Conservation (phyloP, 495 filamentous ascomycete genomes). For the Achaetomiella virescens region DNA sequence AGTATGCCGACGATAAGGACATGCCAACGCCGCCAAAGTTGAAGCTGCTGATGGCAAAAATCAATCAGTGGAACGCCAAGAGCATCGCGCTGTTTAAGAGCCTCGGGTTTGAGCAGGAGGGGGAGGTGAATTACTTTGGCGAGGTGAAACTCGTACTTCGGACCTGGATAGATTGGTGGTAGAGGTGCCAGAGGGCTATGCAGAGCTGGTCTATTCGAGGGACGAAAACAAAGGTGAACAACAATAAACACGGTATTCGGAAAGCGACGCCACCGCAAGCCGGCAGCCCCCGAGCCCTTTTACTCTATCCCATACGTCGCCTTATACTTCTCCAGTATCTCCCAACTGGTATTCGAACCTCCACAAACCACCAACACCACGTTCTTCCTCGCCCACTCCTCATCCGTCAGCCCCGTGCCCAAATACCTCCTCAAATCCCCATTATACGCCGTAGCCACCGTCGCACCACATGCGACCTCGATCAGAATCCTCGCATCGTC, state of each 20-base stretch:
- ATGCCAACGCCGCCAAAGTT: slow-evolving; percentile 14
- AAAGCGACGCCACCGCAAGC: neutral
- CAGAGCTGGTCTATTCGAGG: slow-evolving; percentile 23
- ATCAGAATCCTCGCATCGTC: slow-evolving; percentile 79
- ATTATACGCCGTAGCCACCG: slow-evolving; percentile 60
- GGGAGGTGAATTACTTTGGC: slow-evolving; percentile 45
- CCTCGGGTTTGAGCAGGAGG: slow-evolving; percentile 41
- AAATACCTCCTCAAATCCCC: slow-evolving; percentile 55
- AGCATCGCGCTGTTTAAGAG: slow-evolving; percentile 42
- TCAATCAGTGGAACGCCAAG: slow-evolving; percentile 32
- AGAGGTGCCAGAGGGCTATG: slow-evolving; percentile 17
- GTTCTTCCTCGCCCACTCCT: slow-evolving; percentile 52
- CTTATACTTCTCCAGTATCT: slow-evolving; percentile 59
- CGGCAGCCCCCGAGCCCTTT: neutral
- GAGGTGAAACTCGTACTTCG: slow-evolving; percentile 41
- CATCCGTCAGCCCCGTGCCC: slow-evolving; percentile 49
- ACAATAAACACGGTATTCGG: neutral
- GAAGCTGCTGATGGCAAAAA: slow-evolving; percentile 42
- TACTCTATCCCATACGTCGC: slow-evolving; percentile 42
- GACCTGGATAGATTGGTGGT: slow-evolving; percentile 14
- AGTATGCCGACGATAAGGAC: slow-evolving; percentile 42
- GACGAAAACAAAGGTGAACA: neutral
- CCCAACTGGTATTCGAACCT: slow-evolving; percentile 66
- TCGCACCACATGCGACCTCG: slow-evolving; percentile 81
- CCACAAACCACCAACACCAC: slow-evolving; percentile 87